Conservation (phyloP, 345 rosid species). For the Gossypium herbaceum region DNA sequence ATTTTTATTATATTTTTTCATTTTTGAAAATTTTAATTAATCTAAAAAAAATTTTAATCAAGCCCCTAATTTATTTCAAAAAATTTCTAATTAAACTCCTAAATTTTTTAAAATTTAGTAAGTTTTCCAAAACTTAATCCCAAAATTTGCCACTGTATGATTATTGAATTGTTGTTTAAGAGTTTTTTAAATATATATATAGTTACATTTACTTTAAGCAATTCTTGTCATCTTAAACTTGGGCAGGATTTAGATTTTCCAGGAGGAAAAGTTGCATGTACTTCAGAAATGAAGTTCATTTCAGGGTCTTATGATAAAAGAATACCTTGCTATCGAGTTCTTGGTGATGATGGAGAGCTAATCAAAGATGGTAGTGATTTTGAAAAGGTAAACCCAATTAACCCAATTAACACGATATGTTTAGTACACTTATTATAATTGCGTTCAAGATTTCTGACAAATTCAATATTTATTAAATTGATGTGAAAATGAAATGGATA, state of each 20-base stretch:
- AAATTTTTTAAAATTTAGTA: too few species aligned
- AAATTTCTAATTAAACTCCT: too few species aligned
- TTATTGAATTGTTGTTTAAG: too few species aligned
- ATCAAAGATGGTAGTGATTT: conserved; percentile 21
- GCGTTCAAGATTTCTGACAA: background rate
- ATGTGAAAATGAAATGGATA: background rate
- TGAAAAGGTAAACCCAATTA: conserved; percentile 30
- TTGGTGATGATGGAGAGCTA: conserved; percentile 41
- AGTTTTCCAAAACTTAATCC: too few species aligned
- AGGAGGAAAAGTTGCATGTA: conserved; percentile 64
- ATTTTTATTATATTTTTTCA: too few species aligned
- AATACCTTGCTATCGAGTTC: conserved; percentile 62
- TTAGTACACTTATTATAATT: background rate
- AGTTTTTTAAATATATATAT: too few species aligned
- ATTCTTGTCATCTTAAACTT: background rate
- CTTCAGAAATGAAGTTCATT: conserved; percentile 47
- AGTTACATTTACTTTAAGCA: background rate
- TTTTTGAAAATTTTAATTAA: too few species aligned
- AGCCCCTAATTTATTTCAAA: too few species aligned
- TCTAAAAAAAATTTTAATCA: too few species aligned
- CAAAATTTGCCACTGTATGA: too few species aligned
- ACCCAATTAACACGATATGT: background rate
- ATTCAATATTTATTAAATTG: background rate
- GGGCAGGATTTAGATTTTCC: conserved; percentile 63
- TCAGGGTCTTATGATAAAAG: conserved; percentile 35